A percentile compares a stretch with the other conserved stretches of the same genome.
Evolutionary conservation across 2,329 filamentous ascomycete species (phyloP).

Genomic region (Zymoseptoria crescenta): DNA sequence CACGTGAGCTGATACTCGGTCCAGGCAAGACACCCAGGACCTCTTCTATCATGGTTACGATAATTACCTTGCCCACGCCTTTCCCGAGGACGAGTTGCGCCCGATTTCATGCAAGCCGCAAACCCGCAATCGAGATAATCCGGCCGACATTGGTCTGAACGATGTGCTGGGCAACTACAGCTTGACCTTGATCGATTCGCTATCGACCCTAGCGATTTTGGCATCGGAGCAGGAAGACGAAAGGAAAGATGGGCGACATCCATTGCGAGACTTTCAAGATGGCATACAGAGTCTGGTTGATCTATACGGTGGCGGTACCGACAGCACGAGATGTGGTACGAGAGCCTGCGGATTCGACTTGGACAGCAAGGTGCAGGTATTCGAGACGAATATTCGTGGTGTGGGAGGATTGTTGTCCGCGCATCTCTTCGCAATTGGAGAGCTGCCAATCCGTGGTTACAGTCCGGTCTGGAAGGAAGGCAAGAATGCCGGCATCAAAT

Average conservation of each 20-base stretch:
- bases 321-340: slow-evolving; percentile 62
- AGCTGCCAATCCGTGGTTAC: slow-evolving; percentile 79
- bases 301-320: slow-evolving; percentile 78
- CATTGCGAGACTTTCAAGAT: slow-evolving; percentile 60
- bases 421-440: slow-evolving; percentile 85
- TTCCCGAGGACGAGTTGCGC: slow-evolving; percentile 90
- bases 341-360: slow-evolving; percentile 79
- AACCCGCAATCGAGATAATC: slow-evolving; percentile 72
- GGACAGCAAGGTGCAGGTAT: slow-evolving; percentile 97
- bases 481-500: slow-evolving; percentile 35
- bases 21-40: slow-evolving; percentile 44
- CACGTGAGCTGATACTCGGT: neutral
- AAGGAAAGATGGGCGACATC: slow-evolving; percentile 32
- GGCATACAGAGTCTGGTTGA: slow-evolving; percentile 68
- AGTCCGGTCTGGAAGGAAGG: slow-evolving; percentile 39
- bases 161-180: slow-evolving; percentile 97
- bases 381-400: slow-evolving; percentile 93
- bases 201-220: slow-evolving; percentile 88
- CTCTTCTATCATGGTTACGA: slow-evolving; percentile 97
- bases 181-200: slow-evolving; percentile 85
- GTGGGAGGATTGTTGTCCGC: slow-evolving; percentile 85
- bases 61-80: slow-evolving; percentile 89
- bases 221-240: slow-evolving; percentile 54
- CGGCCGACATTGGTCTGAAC: slow-evolving; percentile 77
- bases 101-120: slow-evolving; percentile 78